phyloP scores from a whole-genome alignment of 345 rosid species.

The Kernera saxatilis region DNA sequence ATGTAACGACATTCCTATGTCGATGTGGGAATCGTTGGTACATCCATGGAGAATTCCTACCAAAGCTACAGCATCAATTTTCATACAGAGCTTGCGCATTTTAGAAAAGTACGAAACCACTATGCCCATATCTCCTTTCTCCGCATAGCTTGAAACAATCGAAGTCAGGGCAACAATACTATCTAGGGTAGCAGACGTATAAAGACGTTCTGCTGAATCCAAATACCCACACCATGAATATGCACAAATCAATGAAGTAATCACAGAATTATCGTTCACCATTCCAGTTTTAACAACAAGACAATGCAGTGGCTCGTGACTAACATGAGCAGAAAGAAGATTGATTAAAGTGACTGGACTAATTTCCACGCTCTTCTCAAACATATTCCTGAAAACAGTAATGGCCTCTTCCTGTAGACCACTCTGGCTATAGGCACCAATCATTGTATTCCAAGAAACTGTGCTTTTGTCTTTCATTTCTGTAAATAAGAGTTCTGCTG shows the following conservation, averaged over 20 bases:
- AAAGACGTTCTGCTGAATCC: conserved; percentile 48
- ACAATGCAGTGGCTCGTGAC: conserved; percentile 46
- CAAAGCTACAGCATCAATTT: conserved; percentile 70
- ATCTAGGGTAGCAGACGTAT: conserved; percentile 34
- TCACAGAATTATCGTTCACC: conserved; percentile 37
- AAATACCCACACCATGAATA: conserved; percentile 44
- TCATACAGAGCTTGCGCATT: conserved; percentile 44
- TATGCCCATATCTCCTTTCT: conserved; percentile 40
- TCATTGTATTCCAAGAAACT: conserved; percentile 83
- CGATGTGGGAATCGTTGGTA: conserved; percentile 29
- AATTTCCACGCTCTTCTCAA: conserved; percentile 33
- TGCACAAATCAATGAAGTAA: conserved; percentile 64
- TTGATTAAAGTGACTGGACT: conserved; percentile 55
- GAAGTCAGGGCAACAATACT: conserved; percentile 66
- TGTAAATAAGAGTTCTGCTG: conserved; percentile 46
- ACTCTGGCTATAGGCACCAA: conserved; percentile 58
- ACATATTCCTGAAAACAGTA: conserved; percentile 49
- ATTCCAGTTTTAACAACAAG: conserved; percentile 51
- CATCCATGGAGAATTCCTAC: conserved; percentile 64
- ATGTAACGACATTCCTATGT: conserved; percentile 54
- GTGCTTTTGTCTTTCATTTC: conserved; percentile 46
- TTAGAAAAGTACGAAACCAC: conserved; percentile 40
- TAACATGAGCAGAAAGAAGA: conserved; percentile 52
- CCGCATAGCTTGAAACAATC: conserved; percentile 58
- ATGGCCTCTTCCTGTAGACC: conserved; percentile 50